Percentiles rank a stretch among this genome's conserved stretches.
Evolutionary conservation across 495 filamentous ascomycete genomes (phyloP).

Genomic region (Hypoxylon fuscum): DNA sequence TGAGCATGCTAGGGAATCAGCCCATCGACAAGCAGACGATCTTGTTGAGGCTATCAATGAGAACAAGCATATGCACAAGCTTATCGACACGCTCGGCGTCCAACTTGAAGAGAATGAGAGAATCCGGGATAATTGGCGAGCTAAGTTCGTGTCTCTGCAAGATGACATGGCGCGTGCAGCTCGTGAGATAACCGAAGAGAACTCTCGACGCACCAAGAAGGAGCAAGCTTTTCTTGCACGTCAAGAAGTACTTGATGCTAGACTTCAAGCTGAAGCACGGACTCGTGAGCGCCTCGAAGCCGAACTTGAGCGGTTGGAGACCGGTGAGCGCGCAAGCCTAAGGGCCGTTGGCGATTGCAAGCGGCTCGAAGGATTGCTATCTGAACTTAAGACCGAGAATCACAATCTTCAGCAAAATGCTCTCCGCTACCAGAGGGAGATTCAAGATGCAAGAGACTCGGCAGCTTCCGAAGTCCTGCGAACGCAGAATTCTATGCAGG

Average conservation of each 20-base stretch:
- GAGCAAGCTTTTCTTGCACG: conserved; percentile 77
- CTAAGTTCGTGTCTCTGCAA: conserved; percentile 83
- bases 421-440: conserved; percentile 80
- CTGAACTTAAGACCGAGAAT: conserved; percentile 72
- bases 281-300: conserved; percentile 81
- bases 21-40: conserved; percentile 53
- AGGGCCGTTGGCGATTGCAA: conserved; percentile 63
- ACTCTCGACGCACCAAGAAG: conserved; percentile 74
- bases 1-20: conserved; percentile 52
- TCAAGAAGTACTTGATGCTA: conserved; percentile 81
- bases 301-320: conserved; percentile 79
- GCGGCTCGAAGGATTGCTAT: conserved; percentile 72
- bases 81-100: conserved; percentile 70
- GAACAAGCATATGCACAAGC: conserved; percentile 66
- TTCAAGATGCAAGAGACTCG: conserved; percentile 80
- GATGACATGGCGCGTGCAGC: conserved; percentile 83
- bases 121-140: conserved; percentile 77
- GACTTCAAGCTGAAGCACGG: conserved; percentile 77
- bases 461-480: conserved; percentile 80
- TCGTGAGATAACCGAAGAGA: conserved; percentile 79
- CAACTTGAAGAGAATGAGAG: conserved; percentile 88
- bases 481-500: conserved; percentile 77
- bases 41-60: conserved; percentile 52
- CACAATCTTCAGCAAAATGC: conserved; percentile 70
- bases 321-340: conserved; percentile 75